A percentile compares a stretch with the other conserved stretches of the same genome.
Conservation (phyloP, 139 green algal species). For the Penium margaritaceum region DNA sequence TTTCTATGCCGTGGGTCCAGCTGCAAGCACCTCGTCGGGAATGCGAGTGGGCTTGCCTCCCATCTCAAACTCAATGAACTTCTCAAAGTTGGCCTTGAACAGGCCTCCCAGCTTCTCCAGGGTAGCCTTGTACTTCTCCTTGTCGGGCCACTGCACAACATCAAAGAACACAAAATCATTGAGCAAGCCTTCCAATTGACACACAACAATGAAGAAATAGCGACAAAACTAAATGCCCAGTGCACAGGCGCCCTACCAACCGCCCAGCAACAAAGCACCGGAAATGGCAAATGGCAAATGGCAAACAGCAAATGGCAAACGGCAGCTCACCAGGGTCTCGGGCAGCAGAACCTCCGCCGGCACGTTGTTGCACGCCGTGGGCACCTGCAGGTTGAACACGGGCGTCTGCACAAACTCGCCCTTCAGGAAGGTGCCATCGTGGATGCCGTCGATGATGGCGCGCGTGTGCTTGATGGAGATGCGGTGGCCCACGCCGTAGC, state of each 20-base stretch:
- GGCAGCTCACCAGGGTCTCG: conserved; percentile 9
- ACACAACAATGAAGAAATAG: no score
- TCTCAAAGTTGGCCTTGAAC: conserved; percentile 42
- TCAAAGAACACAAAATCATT: no score
- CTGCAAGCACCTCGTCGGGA: conserved; percentile 10
- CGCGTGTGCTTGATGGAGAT: conserved; percentile 87
- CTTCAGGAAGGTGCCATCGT: conserved; percentile 65
- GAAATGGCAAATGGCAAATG: no score
- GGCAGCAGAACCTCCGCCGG: conserved; percentile 63
- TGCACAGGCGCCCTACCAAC: no score
- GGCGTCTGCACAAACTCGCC: conserved; percentile 56
- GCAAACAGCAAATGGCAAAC: no score
- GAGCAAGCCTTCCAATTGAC: no score
- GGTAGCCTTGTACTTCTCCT: conserved; percentile 27
- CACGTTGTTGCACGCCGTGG: conserved; percentile 58
- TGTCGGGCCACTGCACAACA: conserved; percentile 45
- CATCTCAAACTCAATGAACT: conserved; percentile 27
- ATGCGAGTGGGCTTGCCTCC: conserved; percentile 15
- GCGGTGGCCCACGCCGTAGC: conserved; percentile 67
- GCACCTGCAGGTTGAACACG: conserved; percentile 79
- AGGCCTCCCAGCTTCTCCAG: conserved; percentile 29
- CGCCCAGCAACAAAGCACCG: no score
- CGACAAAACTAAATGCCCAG: no score
- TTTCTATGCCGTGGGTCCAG: no score
- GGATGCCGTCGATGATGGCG: conserved; percentile 91